A percentile compares a stretch with the other conserved stretches of the same genome.
phyloP scores from a whole-genome alignment of 768 basidiomycete genomes.

The Naganishia randhawae region DNA sequence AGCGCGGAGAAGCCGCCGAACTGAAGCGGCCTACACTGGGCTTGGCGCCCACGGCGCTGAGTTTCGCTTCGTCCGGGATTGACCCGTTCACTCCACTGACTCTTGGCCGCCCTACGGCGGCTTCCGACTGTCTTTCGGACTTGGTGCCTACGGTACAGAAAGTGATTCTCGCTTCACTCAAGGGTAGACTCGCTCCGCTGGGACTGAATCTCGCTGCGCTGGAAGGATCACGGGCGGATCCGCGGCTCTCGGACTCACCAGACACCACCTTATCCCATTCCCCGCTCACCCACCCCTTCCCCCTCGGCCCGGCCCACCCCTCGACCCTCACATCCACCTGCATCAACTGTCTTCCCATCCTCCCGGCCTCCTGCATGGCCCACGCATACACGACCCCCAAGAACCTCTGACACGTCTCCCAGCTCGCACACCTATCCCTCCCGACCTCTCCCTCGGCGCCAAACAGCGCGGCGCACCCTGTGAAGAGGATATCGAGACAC shows the following conservation, averaged over 20 bases:
- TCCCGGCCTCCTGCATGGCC: slow-evolving; percentile 70
- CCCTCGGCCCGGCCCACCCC: slow-evolving; percentile 54
- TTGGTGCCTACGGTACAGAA: too few species aligned
- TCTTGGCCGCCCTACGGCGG: neutral
- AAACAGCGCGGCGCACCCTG: slow-evolving; percentile 3
- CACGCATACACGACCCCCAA: slow-evolving; percentile 81
- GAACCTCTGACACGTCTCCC: slow-evolving; percentile 68
- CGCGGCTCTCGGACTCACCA: slow-evolving; percentile 51
- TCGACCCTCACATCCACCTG: slow-evolving; percentile 72
- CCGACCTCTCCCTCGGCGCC: slow-evolving; percentile 19
- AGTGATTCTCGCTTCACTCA: too few species aligned
- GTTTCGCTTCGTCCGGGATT: too few species aligned
- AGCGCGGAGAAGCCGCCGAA: too few species aligned
- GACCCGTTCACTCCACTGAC: too few species aligned
- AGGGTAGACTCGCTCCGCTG: too few species aligned
- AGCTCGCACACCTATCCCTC: slow-evolving; percentile 43
- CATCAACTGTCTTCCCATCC: slow-evolving; percentile 66
- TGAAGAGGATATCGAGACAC: slow-evolving; percentile 29
- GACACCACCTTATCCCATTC: slow-evolving; percentile 46
- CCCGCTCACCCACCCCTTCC: slow-evolving; percentile 37
- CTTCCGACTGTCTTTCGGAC: too few species aligned
- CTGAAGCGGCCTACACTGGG: too few species aligned
- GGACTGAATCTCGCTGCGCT: neutral
- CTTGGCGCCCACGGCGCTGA: too few species aligned
- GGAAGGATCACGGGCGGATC: too few species aligned